These are phyloP conservation scores for Puccinia brachypodii DNA, from an alignment of 1,284 basidiomycete genomes.

Conservation along the genomic window DNA sequence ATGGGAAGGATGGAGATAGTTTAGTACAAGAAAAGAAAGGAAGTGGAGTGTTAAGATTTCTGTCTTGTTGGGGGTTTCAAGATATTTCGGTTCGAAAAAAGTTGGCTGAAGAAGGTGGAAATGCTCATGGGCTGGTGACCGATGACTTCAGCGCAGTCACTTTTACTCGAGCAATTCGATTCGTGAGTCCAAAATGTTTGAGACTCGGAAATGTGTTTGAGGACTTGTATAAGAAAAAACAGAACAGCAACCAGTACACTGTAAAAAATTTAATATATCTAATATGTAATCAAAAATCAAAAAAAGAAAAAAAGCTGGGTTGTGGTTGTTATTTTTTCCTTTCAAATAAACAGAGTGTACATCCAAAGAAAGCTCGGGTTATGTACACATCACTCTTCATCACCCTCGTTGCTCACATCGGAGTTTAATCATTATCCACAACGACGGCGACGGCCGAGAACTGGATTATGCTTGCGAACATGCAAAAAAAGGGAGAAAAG, in stretches of 20 bases:
- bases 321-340: too few relatives aligned
- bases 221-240: background rate
- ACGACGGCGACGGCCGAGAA: background rate
- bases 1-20: background rate
- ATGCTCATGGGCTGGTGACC: background rate
- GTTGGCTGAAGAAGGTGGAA: too few relatives aligned
- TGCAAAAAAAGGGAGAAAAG: too few relatives aligned
- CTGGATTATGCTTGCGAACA: background rate
- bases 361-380: background rate
- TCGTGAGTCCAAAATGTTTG: background rate
- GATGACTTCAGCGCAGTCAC: background rate
- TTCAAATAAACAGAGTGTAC: background rate
- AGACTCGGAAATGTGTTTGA: background rate
- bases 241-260: constrained; percentile 13
- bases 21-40: background rate
- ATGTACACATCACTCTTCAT: background rate
- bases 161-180: background rate
- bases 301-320: background rate
- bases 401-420: background rate
- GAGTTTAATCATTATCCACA: background rate
- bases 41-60: background rate
- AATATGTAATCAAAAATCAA: background rate
- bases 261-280: background rate
- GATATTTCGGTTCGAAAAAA: too few relatives aligned
- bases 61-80: background rate